phyloP scores from a whole-genome alignment of 108 stramenopile species.

The Aurantiochytrium sp. region DNA sequence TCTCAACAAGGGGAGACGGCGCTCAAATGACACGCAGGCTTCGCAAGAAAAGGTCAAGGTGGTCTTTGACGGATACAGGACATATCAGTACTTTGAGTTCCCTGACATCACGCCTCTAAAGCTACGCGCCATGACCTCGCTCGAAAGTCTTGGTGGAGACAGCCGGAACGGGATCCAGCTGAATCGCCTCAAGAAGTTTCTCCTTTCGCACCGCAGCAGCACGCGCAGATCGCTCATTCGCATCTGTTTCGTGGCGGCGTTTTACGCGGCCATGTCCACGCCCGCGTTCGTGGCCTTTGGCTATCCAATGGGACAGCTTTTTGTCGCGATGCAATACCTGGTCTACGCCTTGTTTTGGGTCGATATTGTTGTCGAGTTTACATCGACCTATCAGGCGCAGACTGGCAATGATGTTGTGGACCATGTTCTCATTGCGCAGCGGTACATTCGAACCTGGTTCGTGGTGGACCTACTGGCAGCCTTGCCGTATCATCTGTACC shows the following conservation, averaged over 20 bases:
- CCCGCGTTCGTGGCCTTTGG: background rate
- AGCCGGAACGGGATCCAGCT: background rate
- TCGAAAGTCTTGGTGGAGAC: background rate
- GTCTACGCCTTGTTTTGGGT: background rate
- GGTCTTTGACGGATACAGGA: background rate
- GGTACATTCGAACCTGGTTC: background rate
- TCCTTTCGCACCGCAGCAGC: background rate
- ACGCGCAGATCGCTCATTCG: background rate
- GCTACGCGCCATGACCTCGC: constrained; percentile 5
- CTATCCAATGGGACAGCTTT: background rate
- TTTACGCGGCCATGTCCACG: background rate
- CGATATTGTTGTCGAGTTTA: background rate
- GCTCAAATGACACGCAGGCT: background rate
- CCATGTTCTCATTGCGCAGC: background rate
- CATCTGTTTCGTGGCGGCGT: background rate
- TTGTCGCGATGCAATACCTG: background rate
- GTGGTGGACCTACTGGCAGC: background rate
- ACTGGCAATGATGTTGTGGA: background rate
- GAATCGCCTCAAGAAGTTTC: background rate
- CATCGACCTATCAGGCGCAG: background rate
- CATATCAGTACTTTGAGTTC: constrained; percentile 22
- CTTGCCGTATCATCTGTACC: background rate
- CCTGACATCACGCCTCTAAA: background rate
- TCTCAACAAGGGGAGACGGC: background rate
- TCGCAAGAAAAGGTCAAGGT: background rate